phyloP scores from a whole-genome alignment of 1,139 yeast species.

The Arxiozyma telluris region DNA sequence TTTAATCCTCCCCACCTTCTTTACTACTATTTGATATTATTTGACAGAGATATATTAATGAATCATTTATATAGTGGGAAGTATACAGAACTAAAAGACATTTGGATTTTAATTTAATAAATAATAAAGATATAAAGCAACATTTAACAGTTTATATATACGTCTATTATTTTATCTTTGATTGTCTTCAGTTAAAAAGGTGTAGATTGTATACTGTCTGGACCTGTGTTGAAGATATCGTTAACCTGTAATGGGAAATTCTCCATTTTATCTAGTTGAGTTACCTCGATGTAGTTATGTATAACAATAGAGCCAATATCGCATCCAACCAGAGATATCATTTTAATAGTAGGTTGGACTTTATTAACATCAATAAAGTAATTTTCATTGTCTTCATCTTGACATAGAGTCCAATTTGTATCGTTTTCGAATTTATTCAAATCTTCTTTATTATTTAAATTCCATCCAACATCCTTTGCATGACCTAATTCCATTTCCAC shows the following conservation, averaged over 20 bases:
- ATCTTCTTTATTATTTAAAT: constrained; percentile 11
- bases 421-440: constrained; percentile 20
- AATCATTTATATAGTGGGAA: too few species aligned
- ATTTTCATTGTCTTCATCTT: constrained; percentile 16
- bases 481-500: constrained; percentile 24
- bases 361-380: constrained; percentile 6
- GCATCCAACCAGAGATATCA: constrained; percentile 27
- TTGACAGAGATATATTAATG: too few species aligned
- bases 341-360: constrained; percentile 17
- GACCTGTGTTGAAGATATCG: neutral
- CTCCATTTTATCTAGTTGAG: constrained; percentile 3
- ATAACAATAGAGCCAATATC: constrained; percentile 26
- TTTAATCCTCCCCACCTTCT: neutral
- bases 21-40: neutral
- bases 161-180: neutral
- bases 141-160: neutral
- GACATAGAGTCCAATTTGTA: constrained; percentile 24
- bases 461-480: constrained; percentile 7
- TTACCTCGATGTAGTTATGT: constrained; percentile 21
- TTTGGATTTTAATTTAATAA: too few species aligned
- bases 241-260: neutral
- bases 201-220: neutral
- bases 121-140: too few species aligned
- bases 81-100: neutral
- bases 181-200: neutral